Evolutionary conservation across 768 basidiomycete species (phyloP).

Genomic region (Mycena chlorophos): DNA sequence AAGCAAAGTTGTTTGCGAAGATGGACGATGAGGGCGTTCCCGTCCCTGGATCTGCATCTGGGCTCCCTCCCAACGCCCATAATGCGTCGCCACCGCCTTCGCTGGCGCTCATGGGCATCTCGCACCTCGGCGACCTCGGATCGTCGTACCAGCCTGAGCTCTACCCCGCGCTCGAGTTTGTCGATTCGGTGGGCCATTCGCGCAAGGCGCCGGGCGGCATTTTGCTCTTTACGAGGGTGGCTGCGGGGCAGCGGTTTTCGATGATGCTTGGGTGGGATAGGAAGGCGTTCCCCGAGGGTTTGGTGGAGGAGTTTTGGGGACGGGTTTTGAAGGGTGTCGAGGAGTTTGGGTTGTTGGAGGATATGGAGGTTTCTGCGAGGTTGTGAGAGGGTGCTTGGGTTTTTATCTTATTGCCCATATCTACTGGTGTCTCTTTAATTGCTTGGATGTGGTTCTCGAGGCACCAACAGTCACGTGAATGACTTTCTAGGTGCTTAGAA

Average conservation of each 20-base stretch:
- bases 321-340: neutral
- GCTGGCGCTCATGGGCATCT: slow-evolving; percentile 19
- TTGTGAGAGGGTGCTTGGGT: neutral
- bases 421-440: too few species aligned
- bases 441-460: too few species aligned
- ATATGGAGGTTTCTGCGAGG: neutral
- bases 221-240: slow-evolving; percentile 17
- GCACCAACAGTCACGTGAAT: too few species aligned
- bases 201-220: slow-evolving; percentile 17
- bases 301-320: slow-evolving; percentile 18
- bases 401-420: too few species aligned
- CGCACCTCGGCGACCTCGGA: slow-evolving; percentile 13
- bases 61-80: too few species aligned
- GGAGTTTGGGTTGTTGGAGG: neutral
- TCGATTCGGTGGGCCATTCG: slow-evolving; percentile 18
- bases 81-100: neutral
- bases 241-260: slow-evolving; percentile 6
- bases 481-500: too few species aligned
- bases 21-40: slow-evolving; percentile 10
- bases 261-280: slow-evolving; percentile 17
- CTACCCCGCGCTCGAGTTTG: slow-evolving; percentile 17
- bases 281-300: slow-evolving; percentile 7
- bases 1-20: slow-evolving; percentile 12
- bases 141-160: slow-evolving; percentile 4
- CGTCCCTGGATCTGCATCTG: neutral